phyloP scores from a whole-genome alignment of 176 grass and related monocot genomes.

The Coix lacrymajobi region DNA sequence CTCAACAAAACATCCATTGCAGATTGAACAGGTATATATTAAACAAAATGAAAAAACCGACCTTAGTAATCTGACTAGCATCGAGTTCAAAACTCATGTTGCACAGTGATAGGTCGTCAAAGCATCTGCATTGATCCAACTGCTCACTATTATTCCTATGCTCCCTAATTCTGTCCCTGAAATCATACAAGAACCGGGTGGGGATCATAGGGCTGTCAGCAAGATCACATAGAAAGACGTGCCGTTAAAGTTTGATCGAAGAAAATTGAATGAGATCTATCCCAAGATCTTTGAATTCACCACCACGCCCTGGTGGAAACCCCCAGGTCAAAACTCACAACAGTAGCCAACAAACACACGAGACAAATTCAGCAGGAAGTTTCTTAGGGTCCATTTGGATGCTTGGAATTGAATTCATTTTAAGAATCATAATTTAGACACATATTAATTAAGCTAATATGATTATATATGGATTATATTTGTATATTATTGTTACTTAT shows the following conservation, averaged over 20 bases:
- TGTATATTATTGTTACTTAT: too few species aligned
- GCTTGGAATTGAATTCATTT: too few species aligned
- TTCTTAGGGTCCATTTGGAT: too few species aligned
- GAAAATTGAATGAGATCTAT: background rate
- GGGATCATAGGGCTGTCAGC: background rate
- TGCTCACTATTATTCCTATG: slow-evolving; percentile 54
- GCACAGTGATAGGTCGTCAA: slow-evolving; percentile 48
- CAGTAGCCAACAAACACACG: background rate
- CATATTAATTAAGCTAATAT: too few species aligned
- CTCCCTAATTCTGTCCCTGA: slow-evolving; percentile 53
- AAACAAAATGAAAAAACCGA: slow-evolving; percentile 2
- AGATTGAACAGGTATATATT: background rate
- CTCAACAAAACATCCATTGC: background rate
- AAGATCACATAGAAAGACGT: background rate
- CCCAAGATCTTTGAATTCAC: background rate
- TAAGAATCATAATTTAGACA: too few species aligned
- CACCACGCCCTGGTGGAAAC: background rate
- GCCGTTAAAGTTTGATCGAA: background rate
- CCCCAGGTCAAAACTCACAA: background rate
- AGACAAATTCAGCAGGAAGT: background rate
- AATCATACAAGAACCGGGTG: slow-evolving; percentile 25
- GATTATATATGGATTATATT: too few species aligned
- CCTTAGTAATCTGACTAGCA: slow-evolving; percentile 58
- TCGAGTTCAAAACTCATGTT: slow-evolving; percentile 48
- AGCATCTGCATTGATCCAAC: slow-evolving; percentile 50